Base-by-base conservation (phyloP, 83 land plant species). In the Picea abies region DNA sequence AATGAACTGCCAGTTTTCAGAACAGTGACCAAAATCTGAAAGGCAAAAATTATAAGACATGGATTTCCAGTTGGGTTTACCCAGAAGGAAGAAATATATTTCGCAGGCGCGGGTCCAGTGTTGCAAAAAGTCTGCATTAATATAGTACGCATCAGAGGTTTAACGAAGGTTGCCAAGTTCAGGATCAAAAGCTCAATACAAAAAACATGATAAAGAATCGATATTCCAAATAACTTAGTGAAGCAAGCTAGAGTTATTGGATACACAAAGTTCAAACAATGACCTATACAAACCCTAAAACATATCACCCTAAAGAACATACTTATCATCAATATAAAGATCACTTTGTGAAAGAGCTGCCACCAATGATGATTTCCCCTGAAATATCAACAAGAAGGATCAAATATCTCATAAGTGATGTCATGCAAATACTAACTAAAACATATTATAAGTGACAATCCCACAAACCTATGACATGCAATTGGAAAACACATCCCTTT, bases 361-460 rank as follows among this genome's bases (percentile, higher is more conserved):
- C 56, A 97, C 98, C 80, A 97, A 85, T 37, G 99, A 93, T 25
- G 99, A 95, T 84, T 97, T 97, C 35, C 99, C 99, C 99, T 97
- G 88, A 56, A 52, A 72, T 64, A 76, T 76, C 12, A 63, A 22
- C 58, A 77, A 79, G 58, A 77, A 63, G 47, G 14, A 12, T 56
- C 58, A 56, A 56, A 56, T 56, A 56, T 12, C 15, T 56, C 58
- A 56, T 56, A 56, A 56, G 58, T 56, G 14, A 56, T 56, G 58
- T 56, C 58, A 11, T 56, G 15, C 58, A 56, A 56, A 56, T 56
- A 56, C 58, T 12, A 56, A 56, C 58, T 12, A 56, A 56, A 56
- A 56, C 3, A 12, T 56, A 52, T 56, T 56, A 56, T 12, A 3
- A 56, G 15, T 56, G 56, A 56, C 15, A 56, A 56, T 56, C 12